These are phyloP conservation scores for Thalassiosira profunda DNA, from an alignment of 108 stramenopile species.

Conservation along the genomic window DNA sequence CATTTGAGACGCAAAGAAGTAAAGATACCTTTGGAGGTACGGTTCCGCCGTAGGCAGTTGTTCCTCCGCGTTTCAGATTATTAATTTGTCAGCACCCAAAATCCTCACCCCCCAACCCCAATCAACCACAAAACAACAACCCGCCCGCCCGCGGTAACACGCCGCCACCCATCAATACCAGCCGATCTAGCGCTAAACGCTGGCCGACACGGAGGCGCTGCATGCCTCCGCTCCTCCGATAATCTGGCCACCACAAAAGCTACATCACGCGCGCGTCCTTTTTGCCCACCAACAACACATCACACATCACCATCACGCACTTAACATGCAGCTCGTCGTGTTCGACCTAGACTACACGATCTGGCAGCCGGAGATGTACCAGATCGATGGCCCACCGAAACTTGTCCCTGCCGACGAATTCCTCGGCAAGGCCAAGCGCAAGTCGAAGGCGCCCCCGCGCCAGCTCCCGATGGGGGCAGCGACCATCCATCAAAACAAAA, in stretches of 20 bases:
- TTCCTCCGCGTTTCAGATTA: too few relatives aligned
- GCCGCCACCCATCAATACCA: too few relatives aligned
- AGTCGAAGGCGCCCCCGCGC: constrained; percentile 3
- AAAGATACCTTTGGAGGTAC: too few relatives aligned
- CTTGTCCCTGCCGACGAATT: constrained; percentile 16
- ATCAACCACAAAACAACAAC: too few relatives aligned
- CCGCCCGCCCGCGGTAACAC: too few relatives aligned
- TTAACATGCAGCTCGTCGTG: constrained; percentile 58
- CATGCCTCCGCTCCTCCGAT: too few relatives aligned
- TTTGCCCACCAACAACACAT: constrained; percentile 2
- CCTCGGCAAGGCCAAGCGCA: constrained; percentile 28
- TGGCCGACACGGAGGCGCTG: too few relatives aligned
- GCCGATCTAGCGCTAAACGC: background rate
- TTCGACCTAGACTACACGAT: constrained; percentile 71
- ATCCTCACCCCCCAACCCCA: too few relatives aligned
- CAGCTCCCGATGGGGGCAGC: constrained; percentile 13
- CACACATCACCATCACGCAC: too few relatives aligned
- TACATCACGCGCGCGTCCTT: background rate
- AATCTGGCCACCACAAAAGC: background rate
- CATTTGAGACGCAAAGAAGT: too few relatives aligned
- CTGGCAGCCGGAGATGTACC: constrained; percentile 62
- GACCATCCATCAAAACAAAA: constrained; percentile 28
- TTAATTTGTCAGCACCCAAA: too few relatives aligned
- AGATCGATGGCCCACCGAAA: constrained; percentile 46
- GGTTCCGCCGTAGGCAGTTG: too few relatives aligned